A percentile compares a stretch with the other conserved stretches of the same genome.
Conservation (phyloP, 495 filamentous ascomycete species). For the Daldinia decipiens region DNA sequence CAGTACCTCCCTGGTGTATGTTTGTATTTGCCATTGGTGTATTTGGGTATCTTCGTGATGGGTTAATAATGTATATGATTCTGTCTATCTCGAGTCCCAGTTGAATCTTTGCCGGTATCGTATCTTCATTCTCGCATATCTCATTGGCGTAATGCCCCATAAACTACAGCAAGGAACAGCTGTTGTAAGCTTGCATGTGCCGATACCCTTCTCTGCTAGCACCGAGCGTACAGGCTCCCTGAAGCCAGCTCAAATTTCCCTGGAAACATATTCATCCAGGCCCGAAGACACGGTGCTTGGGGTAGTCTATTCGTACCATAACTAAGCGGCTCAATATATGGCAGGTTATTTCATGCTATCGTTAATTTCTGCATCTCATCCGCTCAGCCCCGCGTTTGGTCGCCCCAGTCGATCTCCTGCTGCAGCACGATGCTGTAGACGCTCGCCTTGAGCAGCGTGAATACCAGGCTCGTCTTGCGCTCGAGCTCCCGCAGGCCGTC, state of each 20-base stretch:
- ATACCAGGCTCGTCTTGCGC: slow-evolving; percentile 91
- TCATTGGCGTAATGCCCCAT: neutral
- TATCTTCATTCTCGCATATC: slow-evolving; percentile 2
- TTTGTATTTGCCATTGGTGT: slow-evolving; percentile 11
- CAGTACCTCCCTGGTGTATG: neutral
- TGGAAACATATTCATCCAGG: neutral
- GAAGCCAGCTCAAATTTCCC: neutral
- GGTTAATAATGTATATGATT: neutral
- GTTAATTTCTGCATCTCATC: neutral
- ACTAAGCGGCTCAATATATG: neutral
- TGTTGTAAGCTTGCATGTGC: neutral
- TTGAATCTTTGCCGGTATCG: neutral
- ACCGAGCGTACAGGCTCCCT: neutral
- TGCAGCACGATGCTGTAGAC: slow-evolving; percentile 98
- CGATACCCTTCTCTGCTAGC: neutral
- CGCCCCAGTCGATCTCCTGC: slow-evolving; percentile 84
- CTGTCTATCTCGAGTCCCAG: neutral
- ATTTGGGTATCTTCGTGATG: slow-evolving; percentile 33
- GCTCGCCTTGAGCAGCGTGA: slow-evolving; percentile 95
- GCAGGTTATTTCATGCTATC: neutral
- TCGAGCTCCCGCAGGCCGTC: slow-evolving; percentile 90
- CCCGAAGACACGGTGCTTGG: neutral
- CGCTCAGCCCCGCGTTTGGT: slow-evolving; percentile 51
- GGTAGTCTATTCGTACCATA: neutral
- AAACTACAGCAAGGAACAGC: neutral